Evolutionary conservation across 768 basidiomycete genomes (phyloP).

Genomic region (Tulasnella calospora): DNA sequence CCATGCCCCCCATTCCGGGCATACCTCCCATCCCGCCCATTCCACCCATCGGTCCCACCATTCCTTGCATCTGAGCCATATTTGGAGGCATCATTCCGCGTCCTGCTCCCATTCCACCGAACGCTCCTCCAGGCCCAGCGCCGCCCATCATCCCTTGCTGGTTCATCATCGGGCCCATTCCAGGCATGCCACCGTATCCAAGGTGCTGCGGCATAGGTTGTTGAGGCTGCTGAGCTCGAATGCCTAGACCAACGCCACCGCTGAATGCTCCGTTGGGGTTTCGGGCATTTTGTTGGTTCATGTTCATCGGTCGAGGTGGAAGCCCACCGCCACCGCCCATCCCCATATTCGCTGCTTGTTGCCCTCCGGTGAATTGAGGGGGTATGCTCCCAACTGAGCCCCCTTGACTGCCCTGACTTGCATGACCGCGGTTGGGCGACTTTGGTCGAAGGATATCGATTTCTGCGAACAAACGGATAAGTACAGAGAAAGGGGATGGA

Average conservation of each 20-base stretch:
- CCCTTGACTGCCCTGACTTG: slow-evolving; percentile 29
- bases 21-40: slow-evolving; percentile 25
- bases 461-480: slow-evolving; percentile 41
- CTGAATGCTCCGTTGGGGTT: slow-evolving; percentile 16
- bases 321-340: slow-evolving; percentile 23
- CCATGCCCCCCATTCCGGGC: slow-evolving; percentile 27
- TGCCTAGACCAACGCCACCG: slow-evolving; percentile 23
- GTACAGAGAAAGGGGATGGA: slow-evolving; percentile 20
- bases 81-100: slow-evolving; percentile 27
- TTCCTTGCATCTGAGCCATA: slow-evolving; percentile 27
- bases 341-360: slow-evolving; percentile 27
- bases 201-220: slow-evolving; percentile 23
- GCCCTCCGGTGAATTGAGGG: slow-evolving; percentile 26
- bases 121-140: neutral
- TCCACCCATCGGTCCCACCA: slow-evolving; percentile 4
- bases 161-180: slow-evolving; percentile 28
- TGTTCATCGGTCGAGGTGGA: slow-evolving; percentile 28
- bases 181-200: slow-evolving; percentile 17
- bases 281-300: slow-evolving; percentile 16
- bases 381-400: slow-evolving; percentile 24
- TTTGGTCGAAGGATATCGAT: slow-evolving; percentile 83
- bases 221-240: slow-evolving; percentile 6
- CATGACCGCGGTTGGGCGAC: slow-evolving; percentile 57
- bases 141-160: slow-evolving; percentile 32
- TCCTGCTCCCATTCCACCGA: neutral